These are phyloP conservation scores for Carallia pectinifolia DNA, from an alignment of 345 rosid species.

Conservation along the genomic window DNA sequence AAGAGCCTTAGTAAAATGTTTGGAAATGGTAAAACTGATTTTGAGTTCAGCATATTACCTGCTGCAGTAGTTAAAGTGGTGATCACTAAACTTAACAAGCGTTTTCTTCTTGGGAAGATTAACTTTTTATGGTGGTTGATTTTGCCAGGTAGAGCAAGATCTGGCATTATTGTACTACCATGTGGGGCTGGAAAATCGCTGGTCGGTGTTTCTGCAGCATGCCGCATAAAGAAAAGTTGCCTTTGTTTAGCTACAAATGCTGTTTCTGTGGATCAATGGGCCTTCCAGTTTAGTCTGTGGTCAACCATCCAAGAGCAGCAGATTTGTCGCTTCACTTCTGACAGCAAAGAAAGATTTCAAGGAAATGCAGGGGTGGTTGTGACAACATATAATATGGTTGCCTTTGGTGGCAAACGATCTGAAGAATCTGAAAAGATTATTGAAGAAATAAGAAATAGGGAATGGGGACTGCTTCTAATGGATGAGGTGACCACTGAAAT, in stretches of 20 bases:
- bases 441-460: conserved; percentile 46
- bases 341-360: conserved; percentile 92
- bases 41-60: neutral
- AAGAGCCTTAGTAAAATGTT: conserved; percentile 99
- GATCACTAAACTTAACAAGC: neutral
- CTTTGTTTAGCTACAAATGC: conserved; percentile 98
- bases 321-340: conserved; percentile 94
- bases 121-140: neutral
- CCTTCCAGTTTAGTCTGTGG: conserved; percentile 92
- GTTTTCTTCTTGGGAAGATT: neutral
- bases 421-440: conserved; percentile 86
- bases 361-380: conserved; percentile 99
- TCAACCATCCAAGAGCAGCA: conserved; percentile 86
- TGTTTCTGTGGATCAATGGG: conserved; percentile 99
- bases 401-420: conserved; percentile 96
- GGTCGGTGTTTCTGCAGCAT: conserved; percentile 95
- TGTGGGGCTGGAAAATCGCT: conserved; percentile 99
- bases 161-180: conserved; percentile 94
- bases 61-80: neutral
- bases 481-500: conserved; percentile 62
- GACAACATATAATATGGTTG: conserved; percentile 95
- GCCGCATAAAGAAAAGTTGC: conserved; percentile 89
- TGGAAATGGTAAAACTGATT: conserved; percentile 69
- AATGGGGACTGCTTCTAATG: conserved; percentile 98
- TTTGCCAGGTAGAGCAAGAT: conserved; percentile 84